These are phyloP conservation scores for Phaeosphaeria sp. DNA, from an alignment of 2,329 filamentous ascomycete species.

Conservation along the genomic window DNA sequence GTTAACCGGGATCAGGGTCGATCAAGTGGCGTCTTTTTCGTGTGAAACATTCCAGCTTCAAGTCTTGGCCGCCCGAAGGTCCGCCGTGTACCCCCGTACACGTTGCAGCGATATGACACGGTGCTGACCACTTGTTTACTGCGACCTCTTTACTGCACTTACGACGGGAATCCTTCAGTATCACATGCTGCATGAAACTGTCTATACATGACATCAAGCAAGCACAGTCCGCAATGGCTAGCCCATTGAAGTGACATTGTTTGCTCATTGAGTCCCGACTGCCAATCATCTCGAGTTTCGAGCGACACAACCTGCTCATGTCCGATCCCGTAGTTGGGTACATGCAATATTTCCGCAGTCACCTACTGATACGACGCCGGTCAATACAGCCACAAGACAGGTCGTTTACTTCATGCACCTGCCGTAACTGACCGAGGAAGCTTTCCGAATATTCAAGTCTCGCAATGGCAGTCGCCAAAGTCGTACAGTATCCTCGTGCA, in stretches of 20 bases:
- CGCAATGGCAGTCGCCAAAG: not conserved
- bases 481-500: slow-evolving; percentile 16
- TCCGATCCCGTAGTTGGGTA: not conserved
- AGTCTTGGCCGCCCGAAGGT: not conserved
- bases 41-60: not conserved
- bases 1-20: not conserved
- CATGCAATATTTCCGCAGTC: not conserved
- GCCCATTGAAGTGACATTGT: not conserved
- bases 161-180: not conserved
- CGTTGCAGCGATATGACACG: not conserved
- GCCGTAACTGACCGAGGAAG: not conserved
- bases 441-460: not conserved
- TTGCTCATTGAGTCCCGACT: not conserved
- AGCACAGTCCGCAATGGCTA: not conserved
- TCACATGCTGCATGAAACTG: not conserved
- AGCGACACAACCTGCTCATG: not conserved
- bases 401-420: not conserved
- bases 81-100: not conserved
- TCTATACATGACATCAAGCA: not conserved
- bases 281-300: not conserved
- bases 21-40: not conserved
- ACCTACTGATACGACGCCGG: no score
- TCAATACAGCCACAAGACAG: not conserved
- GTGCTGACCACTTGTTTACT: not conserved
- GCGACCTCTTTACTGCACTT: no score